Percentiles rank a stretch among this genome's conserved stretches.
These are phyloP conservation scores for Haplosporangium gracile DNA, from an alignment of 192 early-diverging fungal species.

Conservation along the genomic window DNA sequence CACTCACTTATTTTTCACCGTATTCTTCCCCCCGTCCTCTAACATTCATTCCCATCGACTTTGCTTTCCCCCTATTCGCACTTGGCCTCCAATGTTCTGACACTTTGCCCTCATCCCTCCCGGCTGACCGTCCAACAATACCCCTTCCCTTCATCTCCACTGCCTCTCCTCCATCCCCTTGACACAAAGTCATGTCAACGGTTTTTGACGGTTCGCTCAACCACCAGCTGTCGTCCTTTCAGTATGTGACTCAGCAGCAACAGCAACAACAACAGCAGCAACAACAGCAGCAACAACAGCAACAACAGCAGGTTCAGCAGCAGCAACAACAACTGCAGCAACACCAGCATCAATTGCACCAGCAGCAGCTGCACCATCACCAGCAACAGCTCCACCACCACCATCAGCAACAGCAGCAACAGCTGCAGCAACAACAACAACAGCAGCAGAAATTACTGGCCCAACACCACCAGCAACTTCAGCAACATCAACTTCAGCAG, in stretches of 20 bases:
- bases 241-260: conserved; percentile 24
- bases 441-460: neutral
- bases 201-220: conserved; percentile 15
- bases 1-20: neutral
- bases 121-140: conserved; percentile 10
- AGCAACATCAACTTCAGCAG: neutral
- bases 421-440: conserved; percentile 13
- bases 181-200: conserved; percentile 23
- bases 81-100: conserved; percentile 4
- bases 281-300: conserved; percentile 7
- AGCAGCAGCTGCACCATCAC: conserved; percentile 39
- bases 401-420: conserved; percentile 39
- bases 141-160: neutral
- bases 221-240: conserved; percentile 37
- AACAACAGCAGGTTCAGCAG: conserved; percentile 24
- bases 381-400: conserved; percentile 43
- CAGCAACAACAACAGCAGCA: neutral
- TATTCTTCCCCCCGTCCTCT: neutral
- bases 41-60: neutral
- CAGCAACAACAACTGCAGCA: conserved; percentile 11
- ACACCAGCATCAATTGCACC: conserved; percentile 40
- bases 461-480: conserved; percentile 11
- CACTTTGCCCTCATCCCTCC: conserved; percentile 8
- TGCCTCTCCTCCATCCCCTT: neutral
- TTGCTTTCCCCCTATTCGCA: neutral